Evolutionary conservation across 164 flowering plant genomes (phyloP).

Genomic region (Berberis vulgaris): DNA sequence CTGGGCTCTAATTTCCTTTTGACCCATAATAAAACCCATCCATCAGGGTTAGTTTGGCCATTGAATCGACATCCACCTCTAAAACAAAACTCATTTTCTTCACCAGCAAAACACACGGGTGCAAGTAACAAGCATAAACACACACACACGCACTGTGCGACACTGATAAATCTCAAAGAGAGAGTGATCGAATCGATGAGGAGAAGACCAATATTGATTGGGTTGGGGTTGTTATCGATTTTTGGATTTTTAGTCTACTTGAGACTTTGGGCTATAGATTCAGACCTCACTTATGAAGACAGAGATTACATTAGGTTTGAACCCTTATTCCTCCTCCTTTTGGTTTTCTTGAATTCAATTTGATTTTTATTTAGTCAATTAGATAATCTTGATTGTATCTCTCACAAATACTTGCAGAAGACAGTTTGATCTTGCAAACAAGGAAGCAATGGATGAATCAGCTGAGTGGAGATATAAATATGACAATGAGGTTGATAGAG

Average conservation of each 20-base stretch:
- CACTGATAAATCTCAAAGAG: not conserved
- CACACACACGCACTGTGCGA: no score
- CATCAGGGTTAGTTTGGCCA: no score
- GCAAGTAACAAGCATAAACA: no score
- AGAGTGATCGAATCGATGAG: conserved; percentile 1
- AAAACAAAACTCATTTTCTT: no score
- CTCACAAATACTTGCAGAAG: conserved; percentile 26
- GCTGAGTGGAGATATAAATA: conserved; percentile 88
- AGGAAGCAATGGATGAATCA: conserved; percentile 95
- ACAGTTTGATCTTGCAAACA: conserved; percentile 84
- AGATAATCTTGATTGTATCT: not conserved
- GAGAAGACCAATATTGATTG: conserved; percentile 27
- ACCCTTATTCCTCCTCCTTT: conserved; percentile 1
- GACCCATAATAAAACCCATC: no score
- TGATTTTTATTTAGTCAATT: not conserved
- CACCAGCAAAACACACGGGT: no score
- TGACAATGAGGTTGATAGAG: conserved; percentile 55
- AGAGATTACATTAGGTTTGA: conserved; percentile 45
- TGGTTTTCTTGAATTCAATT: not conserved
- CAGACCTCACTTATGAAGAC: conserved; percentile 39
- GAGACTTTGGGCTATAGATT: conserved; percentile 61
- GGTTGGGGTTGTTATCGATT: conserved; percentile 28
- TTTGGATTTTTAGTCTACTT: conserved; percentile 47
- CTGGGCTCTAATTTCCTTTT: no score
- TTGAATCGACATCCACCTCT: no score